Evolutionary conservation across 2,329 filamentous ascomycete genomes (phyloP), one percentile per base, ranked within the genome.

Genomic region (Metarhizium humberi): DNA sequence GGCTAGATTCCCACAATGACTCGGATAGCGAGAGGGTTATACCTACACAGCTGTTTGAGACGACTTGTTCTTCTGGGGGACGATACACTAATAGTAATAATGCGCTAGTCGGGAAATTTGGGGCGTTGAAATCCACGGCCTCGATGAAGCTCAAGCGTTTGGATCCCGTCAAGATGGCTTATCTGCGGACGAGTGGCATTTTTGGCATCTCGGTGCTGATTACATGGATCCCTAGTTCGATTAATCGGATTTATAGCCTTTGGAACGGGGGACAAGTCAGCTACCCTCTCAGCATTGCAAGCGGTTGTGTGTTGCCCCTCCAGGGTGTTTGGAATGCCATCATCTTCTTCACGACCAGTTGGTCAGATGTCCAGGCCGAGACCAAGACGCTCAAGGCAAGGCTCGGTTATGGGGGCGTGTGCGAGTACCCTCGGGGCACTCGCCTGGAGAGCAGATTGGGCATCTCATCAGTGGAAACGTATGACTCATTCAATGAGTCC

Each of bases 311-410:
- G 0, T 74, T 92, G 3, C 87, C 88, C 0, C 74, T 90, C 0
- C 89, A 92, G 66, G 88, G 89, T 0, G 81, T 90, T 51, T 92
- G 88, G 87, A 92, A 92, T 64, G 80, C 85, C 38, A 70, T 88
- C 51, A 89, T 92, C 52, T 92, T 90, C 68, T 80, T 87, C 58
- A 81, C 79, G 3, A 88, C 86, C 1, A 88, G 76, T 60, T 81
- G 76, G 78, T 62, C 59, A 14, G 62, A 58, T 1, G 60, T 72
- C 10, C 45, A 61, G 46, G 67, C 64, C n/a, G 68, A 67, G 48
- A n/a, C 61, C 4, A 57, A 48, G 45, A 51, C 53, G 18, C 30
- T 59, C 6, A 64, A 54, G 48, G 58, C 55, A 18, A 61, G 57
- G 30, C 52, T 58, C n/a, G 53, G 51, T 48, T 47, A 40, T 36